These are phyloP conservation scores for Candida michaelii DNA, from an alignment of 805 yeast species.

Conservation along the genomic window DNA sequence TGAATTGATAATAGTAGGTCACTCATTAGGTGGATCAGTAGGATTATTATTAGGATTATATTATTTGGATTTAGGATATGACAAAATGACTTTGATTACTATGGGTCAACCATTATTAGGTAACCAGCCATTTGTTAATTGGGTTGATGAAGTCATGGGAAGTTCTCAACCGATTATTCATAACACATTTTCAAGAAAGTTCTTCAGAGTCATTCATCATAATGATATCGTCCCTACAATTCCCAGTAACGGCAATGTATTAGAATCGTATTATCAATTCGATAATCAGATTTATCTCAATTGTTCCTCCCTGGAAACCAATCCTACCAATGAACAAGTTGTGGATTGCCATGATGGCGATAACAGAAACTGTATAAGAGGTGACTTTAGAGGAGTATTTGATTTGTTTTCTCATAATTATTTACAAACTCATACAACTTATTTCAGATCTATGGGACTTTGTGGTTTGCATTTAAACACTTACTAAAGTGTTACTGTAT, in stretches of 20 bases:
- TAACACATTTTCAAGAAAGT: slow-evolving; percentile 21
- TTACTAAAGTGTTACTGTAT: neutral
- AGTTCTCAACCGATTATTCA: slow-evolving; percentile 23
- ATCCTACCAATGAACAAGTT: slow-evolving; percentile 28
- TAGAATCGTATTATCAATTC: slow-evolving; percentile 31
- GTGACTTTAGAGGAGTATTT: slow-evolving; percentile 23
- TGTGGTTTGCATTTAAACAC: slow-evolving; percentile 23
- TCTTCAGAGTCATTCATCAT: slow-evolving; percentile 25
- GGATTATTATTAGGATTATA: slow-evolving; percentile 37
- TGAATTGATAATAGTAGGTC: slow-evolving; percentile 28
- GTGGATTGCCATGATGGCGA: slow-evolving; percentile 32
- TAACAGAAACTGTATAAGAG: slow-evolving; percentile 28
- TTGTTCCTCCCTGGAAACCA: slow-evolving; percentile 24
- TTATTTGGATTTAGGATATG: slow-evolving; percentile 33
- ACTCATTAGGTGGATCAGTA: slow-evolving; percentile 44
- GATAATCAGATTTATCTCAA: slow-evolving; percentile 39
- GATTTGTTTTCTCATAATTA: slow-evolving; percentile 18
- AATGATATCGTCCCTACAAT: slow-evolving; percentile 27
- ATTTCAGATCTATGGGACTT: slow-evolving; percentile 37
- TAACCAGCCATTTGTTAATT: slow-evolving; percentile 34
- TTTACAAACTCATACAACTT: slow-evolving; percentile 35
- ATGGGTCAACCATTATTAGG: slow-evolving; percentile 49
- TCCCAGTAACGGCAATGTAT: slow-evolving; percentile 23
- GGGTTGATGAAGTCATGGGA: slow-evolving; percentile 36
- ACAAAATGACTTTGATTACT: slow-evolving; percentile 33